Evolutionary conservation across 805 yeast species (phyloP).

Genomic region (Yamadazyma paraphyllophila): DNA sequence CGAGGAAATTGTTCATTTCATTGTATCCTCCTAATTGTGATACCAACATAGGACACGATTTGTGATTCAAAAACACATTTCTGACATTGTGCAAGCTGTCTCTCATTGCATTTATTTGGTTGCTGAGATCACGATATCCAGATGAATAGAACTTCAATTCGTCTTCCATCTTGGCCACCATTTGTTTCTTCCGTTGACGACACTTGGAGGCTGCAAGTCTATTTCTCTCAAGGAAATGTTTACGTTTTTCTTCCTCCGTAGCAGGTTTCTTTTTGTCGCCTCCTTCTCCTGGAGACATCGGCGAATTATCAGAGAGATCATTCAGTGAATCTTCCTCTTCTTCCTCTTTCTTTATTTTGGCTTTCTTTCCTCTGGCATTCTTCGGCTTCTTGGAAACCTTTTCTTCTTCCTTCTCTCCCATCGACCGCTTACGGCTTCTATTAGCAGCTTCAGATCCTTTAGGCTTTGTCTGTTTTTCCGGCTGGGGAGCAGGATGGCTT

Average conservation of each 20-base stretch:
- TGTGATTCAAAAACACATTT: conserved; percentile 48
- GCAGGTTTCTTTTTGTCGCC: conserved; percentile 8
- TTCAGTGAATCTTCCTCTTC: conserved; percentile 8
- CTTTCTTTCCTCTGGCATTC: conserved; percentile 6
- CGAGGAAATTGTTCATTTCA: conserved; percentile 42
- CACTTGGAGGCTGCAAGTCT: conserved; percentile 95
- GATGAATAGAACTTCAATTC: conserved; percentile 68
- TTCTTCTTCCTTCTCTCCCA: conserved; percentile 6
- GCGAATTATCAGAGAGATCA: conserved; percentile 2
- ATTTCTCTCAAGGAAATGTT: conserved; percentile 80
- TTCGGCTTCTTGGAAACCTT: conserved; percentile 1
- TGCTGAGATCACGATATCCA: conserved; percentile 65
- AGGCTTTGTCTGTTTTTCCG: neutral
- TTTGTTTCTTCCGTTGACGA: conserved; percentile 89
- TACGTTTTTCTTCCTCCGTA: conserved; percentile 51
- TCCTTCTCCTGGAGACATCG: neutral
- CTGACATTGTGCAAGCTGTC: conserved; percentile 56
- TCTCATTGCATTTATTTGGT: conserved; percentile 55
- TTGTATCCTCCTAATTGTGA: conserved; percentile 48
- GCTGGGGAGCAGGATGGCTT: neutral
- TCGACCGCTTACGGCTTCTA: neutral
- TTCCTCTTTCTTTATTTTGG: conserved; percentile 9
- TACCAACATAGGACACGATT: conserved; percentile 43
- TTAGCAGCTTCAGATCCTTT: neutral
- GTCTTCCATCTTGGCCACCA: conserved; percentile 76